Percentiles rank a stretch among this genome's conserved stretches.
phyloP scores from a whole-genome alignment of 148 eudicot species.

The Oxyria digyna region DNA sequence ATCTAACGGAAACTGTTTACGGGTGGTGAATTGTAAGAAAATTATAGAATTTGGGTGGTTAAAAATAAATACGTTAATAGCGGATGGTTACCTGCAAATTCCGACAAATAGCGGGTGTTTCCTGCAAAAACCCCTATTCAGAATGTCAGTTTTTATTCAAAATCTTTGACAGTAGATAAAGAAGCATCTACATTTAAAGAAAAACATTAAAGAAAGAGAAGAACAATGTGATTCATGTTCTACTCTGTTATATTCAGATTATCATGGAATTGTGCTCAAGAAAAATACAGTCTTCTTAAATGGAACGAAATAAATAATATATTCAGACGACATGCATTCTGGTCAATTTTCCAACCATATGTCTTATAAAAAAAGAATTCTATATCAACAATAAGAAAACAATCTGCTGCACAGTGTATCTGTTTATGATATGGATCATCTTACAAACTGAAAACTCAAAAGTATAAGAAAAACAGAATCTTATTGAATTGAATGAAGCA shows the following conservation, averaged over 20 bases:
- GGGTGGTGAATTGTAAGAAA: no score
- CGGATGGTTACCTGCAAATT: no score
- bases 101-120: no score
- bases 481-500: slow-evolving; percentile 5
- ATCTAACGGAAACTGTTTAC: no score
- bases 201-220: neutral
- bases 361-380: neutral
- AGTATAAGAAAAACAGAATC: neutral
- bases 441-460: neutral
- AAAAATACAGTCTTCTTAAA: neutral
- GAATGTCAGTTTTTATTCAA: neutral
- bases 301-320: neutral
- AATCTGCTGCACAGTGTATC: neutral
- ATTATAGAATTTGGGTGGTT: no score
- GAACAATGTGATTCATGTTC: neutral
- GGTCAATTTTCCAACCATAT: no score
- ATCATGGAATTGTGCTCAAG: neutral
- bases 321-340: neutral
- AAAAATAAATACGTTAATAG: no score
- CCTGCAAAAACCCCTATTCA: no score
- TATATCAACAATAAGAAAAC: neutral
- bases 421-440: neutral
- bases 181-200: neutral
- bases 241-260: neutral
- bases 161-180: neutral